Conservation (phyloP, 169 alveolate species). For the Perkinsus marinus region DNA sequence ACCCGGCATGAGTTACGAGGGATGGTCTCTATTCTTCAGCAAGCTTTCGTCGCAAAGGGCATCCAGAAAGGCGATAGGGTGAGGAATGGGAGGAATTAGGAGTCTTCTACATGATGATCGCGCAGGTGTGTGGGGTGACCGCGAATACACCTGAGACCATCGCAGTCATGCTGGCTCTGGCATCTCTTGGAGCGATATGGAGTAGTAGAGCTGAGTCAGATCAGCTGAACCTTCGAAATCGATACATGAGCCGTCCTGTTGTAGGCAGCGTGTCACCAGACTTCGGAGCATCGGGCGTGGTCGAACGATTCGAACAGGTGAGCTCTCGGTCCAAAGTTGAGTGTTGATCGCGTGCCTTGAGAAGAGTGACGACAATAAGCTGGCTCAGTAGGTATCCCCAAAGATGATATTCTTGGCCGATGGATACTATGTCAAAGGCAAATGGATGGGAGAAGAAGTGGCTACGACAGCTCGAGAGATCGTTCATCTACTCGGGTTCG, state of each 20-base stretch:
- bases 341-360: background rate
- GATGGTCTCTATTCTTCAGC: background rate
- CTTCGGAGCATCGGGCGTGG: background rate
- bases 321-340: background rate
- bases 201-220: background rate
- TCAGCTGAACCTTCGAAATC: background rate
- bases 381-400: background rate
- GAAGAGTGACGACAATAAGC: background rate
- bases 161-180: conserved; percentile 4
- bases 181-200: conserved; percentile 6
- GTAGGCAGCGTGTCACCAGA: conserved; percentile 1
- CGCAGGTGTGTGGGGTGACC: background rate
- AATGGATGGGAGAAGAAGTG: background rate
- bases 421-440: background rate
- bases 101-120: too few species aligned
- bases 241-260: too few species aligned
- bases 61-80: background rate
- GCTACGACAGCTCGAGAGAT: background rate
- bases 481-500: background rate
- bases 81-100: too few species aligned
- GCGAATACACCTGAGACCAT: conserved; percentile 7
- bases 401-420: background rate
- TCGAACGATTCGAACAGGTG: background rate
- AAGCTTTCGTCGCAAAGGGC: background rate
- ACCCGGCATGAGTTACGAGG: background rate